Evolutionary conservation across 2,329 filamentous ascomycete genomes (phyloP).

Genomic region (Arthrinium puccinioides): DNA sequence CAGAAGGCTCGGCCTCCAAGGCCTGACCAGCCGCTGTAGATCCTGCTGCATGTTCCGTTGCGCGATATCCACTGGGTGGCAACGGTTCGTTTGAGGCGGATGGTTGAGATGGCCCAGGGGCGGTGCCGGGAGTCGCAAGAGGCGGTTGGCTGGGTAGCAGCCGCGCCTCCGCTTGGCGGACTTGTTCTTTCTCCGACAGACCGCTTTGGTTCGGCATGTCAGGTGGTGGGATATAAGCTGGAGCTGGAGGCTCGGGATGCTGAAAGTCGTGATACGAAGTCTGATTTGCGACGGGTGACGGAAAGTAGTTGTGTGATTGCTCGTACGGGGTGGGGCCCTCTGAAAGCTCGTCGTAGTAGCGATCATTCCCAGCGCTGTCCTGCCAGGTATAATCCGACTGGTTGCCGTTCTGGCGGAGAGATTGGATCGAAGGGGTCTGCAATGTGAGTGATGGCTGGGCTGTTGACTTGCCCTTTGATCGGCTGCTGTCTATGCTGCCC

Average conservation of each 20-base stretch:
- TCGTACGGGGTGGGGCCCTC: constrained; percentile 8
- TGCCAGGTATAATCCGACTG: constrained; percentile 21
- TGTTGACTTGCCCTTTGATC: constrained; percentile 18
- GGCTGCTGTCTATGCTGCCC: constrained; percentile 68
- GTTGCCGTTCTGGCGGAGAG: constrained; percentile 10
- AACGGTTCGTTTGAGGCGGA: constrained; percentile 11
- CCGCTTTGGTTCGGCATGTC: constrained; percentile 50
- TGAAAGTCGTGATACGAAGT: constrained; percentile 26
- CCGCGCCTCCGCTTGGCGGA: constrained; percentile 69
- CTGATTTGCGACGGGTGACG: constrained; percentile 16
- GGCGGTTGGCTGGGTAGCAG: constrained; percentile 77
- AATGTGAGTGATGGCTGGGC: constrained; percentile 13
- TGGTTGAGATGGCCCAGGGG: constrained; percentile 34
- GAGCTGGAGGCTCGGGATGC: constrained; percentile 25
- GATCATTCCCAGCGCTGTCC: constrained; percentile 20
- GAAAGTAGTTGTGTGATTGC: constrained; percentile 17
- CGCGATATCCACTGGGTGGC: constrained; percentile 1
- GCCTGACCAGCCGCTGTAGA: constrained; percentile 14
- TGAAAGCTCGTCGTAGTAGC: constrained; percentile 12
- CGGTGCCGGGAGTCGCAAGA: constrained; percentile 18
- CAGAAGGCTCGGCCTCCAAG: constrained; percentile 30
- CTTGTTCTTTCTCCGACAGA: constrained; percentile 74
- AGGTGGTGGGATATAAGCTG: constrained; percentile 53
- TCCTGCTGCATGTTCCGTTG: constrained; percentile 6
- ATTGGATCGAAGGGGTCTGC: constrained; percentile 13